phyloP scores from a whole-genome alignment of 129 eudicot species.

The Chrysanthemum lavandulifolium region DNA sequence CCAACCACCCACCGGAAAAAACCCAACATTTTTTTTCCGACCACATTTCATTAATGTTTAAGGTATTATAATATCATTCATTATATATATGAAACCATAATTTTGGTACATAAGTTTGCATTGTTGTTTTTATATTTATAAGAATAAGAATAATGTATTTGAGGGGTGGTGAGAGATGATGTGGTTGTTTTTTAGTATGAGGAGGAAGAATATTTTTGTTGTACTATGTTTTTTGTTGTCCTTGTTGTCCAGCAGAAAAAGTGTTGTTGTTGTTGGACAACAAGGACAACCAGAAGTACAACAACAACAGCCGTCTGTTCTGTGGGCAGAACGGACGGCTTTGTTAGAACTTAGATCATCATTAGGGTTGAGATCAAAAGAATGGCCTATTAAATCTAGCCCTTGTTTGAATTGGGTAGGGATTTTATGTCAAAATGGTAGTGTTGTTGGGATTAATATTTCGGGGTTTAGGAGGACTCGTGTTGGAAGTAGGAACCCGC shows the following conservation, averaged over 20 bases:
- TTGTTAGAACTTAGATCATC: conserved; percentile 75
- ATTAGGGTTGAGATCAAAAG: conserved; percentile 68
- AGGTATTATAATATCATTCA: too few relatives aligned
- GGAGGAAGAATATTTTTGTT: not conserved
- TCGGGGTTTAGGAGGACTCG: conserved; percentile 87
- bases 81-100: too few relatives aligned
- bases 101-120: not conserved
- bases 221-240: conserved; percentile 10
- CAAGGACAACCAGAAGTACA: conserved; percentile 21
- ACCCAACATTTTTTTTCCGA: not conserved
- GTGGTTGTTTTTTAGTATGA: too few relatives aligned
- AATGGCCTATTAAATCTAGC: conserved; percentile 79
- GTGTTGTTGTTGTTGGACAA: conserved; percentile 42
- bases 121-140: not conserved
- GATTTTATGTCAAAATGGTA: conserved; percentile 60
- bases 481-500: conserved; percentile 68
- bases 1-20: conserved; percentile 11
- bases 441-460: conserved; percentile 72
- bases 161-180: not conserved
- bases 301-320: conserved; percentile 20
- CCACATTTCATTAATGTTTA: not conserved
- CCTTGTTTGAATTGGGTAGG: conserved; percentile 85
- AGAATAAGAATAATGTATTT: conserved; percentile 1
- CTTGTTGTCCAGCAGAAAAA: conserved; percentile 32
- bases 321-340: conserved; percentile 59